A percentile compares a stretch with the other conserved stretches of the same genome.
Evolutionary conservation across 2,329 filamentous ascomycete genomes (phyloP).

Genomic region (Arthrobotrys megalospora): DNA sequence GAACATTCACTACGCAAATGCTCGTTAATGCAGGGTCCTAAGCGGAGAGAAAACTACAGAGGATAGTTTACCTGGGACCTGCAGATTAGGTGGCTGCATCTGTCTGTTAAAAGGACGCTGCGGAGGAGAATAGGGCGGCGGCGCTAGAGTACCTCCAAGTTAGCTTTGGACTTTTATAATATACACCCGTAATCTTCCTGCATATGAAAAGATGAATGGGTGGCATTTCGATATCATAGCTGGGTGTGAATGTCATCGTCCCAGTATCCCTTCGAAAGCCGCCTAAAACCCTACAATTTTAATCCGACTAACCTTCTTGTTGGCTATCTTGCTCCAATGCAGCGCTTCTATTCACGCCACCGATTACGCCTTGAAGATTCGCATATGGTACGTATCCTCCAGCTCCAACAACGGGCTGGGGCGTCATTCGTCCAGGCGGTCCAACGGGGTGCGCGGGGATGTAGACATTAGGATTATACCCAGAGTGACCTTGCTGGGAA

Average conservation of each 20-base stretch:
- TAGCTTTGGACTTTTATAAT: neutral
- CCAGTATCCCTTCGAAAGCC: no score
- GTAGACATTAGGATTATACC: conserved; percentile 55
- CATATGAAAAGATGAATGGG: neutral
- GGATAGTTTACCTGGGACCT: conserved; percentile 48
- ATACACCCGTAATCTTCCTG: neutral
- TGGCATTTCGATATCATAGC: neutral
- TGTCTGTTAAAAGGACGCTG: conserved; percentile 60
- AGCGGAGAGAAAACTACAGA: neutral
- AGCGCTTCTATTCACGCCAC: conserved; percentile 59
- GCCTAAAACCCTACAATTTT: neutral
- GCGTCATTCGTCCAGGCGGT: conserved; percentile 56
- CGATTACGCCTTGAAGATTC: conserved; percentile 60
- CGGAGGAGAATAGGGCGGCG: conserved; percentile 57
- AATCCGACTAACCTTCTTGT: conserved; percentile 56
- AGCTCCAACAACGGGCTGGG: conserved; percentile 56
- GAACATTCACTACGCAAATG: conserved; percentile 42
- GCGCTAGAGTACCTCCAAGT: conserved; percentile 39
- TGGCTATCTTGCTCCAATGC: conserved; percentile 41
- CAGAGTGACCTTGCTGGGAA: conserved; percentile 43
- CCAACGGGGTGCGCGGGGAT: conserved; percentile 56
- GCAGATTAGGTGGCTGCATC: conserved; percentile 58
- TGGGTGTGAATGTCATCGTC: no score
- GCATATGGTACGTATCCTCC: conserved; percentile 61
- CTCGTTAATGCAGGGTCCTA: neutral